phyloP scores from a whole-genome alignment of 75 land plant genomes.

The Sequoia sempervirens region DNA sequence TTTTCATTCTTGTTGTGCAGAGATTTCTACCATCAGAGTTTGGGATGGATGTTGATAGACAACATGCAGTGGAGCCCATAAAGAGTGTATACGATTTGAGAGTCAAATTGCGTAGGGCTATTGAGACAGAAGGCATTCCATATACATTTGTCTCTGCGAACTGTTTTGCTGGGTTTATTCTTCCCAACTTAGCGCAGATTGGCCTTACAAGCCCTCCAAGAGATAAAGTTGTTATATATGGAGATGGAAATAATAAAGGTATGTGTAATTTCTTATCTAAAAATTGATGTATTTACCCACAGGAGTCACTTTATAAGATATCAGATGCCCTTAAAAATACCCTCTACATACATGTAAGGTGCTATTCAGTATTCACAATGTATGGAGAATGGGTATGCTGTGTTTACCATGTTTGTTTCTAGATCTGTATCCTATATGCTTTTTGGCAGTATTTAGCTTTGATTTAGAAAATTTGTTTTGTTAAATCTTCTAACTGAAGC shows the following conservation, averaged over 20 bases:
- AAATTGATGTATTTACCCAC: no score
- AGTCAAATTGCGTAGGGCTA: constrained; percentile 22
- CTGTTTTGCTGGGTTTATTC: constrained; percentile 35
- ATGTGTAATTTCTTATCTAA: neutral
- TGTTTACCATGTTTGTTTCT: no score
- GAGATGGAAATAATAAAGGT: constrained; percentile 48
- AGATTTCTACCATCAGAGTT: constrained; percentile 62
- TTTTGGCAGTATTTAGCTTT: no score
- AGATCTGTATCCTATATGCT: no score
- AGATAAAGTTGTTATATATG: constrained; percentile 44
- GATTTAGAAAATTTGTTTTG: no score
- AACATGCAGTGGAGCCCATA: constrained; percentile 33
- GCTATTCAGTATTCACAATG: no score
- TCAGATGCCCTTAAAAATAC: no score
- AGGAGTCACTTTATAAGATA: no score
- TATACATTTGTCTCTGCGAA: constrained; percentile 41
- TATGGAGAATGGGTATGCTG: no score
- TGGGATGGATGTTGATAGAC: constrained; percentile 45
- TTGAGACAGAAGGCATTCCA: constrained; percentile 63
- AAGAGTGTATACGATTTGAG: constrained; percentile 25
- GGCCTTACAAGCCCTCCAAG: constrained; percentile 29
- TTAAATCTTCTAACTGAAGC: no score
- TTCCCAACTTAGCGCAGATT: constrained; percentile 19
- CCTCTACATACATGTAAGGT: no score
- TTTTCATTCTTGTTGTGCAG: constrained; percentile 8